Percentiles rank a stretch among this genome's conserved stretches.
These are phyloP conservation scores for Lactarius trivialis DNA, from an alignment of 768 basidiomycete genomes.

Conservation along the genomic window DNA sequence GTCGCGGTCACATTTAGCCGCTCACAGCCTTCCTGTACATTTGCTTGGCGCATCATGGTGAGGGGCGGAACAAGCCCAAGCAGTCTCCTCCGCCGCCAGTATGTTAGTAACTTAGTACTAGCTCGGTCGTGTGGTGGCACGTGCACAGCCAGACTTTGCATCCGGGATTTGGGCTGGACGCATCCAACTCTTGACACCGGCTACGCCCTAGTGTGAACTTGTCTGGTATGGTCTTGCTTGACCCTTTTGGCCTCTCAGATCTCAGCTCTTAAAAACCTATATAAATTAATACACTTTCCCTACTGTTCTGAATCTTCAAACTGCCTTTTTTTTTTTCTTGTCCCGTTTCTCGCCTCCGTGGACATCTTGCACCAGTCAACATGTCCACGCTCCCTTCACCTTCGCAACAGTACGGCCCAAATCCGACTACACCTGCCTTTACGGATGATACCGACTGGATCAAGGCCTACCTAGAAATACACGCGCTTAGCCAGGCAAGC, in stretches of 20 bases:
- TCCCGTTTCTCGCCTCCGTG: background rate
- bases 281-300: constrained; percentile 2
- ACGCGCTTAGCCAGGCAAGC: constrained; percentile 45
- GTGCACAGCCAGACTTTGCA: background rate
- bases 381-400: constrained; percentile 9
- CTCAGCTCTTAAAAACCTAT: background rate
- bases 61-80: background rate
- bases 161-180: background rate
- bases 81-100: background rate
- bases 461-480: constrained; percentile 50
- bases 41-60: background rate
- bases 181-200: background rate
- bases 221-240: constrained; percentile 15
- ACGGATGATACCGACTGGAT: constrained; percentile 45
- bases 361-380: background rate
- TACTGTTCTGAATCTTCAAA: background rate
- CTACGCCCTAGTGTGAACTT: background rate
- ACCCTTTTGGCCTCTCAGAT: background rate
- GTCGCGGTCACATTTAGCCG: background rate
- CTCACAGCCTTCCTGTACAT: background rate
- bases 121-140: background rate
- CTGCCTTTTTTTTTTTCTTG: background rate
- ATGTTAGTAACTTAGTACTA: background rate
- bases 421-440: constrained; percentile 41
- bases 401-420: constrained; percentile 21